Evolutionary conservation across 75 land plant genomes (phyloP).

Genomic region (Ceratopteris richardii): DNA sequence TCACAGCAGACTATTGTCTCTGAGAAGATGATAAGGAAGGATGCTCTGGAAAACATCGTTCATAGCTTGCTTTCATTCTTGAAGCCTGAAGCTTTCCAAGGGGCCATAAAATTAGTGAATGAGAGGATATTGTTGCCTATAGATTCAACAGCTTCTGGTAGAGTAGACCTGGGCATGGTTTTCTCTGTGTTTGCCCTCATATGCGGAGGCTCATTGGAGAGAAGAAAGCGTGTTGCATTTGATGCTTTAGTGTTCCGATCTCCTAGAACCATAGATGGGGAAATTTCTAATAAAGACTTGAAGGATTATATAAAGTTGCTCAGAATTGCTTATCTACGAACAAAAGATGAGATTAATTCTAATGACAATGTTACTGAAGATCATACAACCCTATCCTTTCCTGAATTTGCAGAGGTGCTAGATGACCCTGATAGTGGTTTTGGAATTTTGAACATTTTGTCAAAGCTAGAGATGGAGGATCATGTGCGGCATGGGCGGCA

Average conservation of each 20-base stretch:
- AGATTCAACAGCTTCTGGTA: constrained; percentile 68
- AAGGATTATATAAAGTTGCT: constrained; percentile 47
- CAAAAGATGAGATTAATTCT: constrained; percentile 39
- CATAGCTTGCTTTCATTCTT: constrained; percentile 53
- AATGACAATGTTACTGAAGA: constrained; percentile 44
- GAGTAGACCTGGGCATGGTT: constrained; percentile 89
- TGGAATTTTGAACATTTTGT: constrained; percentile 61
- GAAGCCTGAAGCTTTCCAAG: constrained; percentile 83
- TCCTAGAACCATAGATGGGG: constrained; percentile 38
- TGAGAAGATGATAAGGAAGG: constrained; percentile 75
- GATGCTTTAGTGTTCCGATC: constrained; percentile 82
- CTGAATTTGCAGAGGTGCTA: constrained; percentile 75
- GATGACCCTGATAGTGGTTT: constrained; percentile 93
- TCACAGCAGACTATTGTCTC: constrained; percentile 49
- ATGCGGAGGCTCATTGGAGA: constrained; percentile 71
- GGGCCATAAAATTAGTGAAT: constrained; percentile 75
- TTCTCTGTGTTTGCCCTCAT: constrained; percentile 73
- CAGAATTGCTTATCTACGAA: constrained; percentile 68
- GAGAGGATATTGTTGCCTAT: constrained; percentile 60
- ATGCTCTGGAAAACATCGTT: constrained; percentile 62
- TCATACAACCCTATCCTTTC: constrained; percentile 38
- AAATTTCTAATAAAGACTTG: constrained; percentile 57
- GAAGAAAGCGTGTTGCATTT: constrained; percentile 68
- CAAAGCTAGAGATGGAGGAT: constrained; percentile 81
- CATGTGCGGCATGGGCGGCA: constrained; percentile 61